phyloP scores from a whole-genome alignment of 441 rosid genomes.

The Populus hybrid region DNA sequence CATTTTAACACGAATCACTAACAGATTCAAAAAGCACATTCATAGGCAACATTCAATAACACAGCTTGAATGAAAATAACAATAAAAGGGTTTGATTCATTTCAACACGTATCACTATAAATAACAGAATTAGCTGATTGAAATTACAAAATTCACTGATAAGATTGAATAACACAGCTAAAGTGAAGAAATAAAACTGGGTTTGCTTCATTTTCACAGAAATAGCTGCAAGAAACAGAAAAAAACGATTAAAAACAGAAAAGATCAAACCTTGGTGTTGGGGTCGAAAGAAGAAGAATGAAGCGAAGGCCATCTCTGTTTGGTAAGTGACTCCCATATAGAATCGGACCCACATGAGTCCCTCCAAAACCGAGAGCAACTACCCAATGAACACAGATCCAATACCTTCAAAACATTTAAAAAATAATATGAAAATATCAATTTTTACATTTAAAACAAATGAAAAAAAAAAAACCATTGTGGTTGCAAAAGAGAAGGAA shows the following conservation, averaged over 20 bases:
- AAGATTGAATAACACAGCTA: neutral
- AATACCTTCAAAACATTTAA: conserved; percentile 24
- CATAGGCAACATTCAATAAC: neutral
- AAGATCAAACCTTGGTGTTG: conserved; percentile 15
- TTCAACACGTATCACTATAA: neutral
- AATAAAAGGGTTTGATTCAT: neutral
- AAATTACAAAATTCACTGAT: neutral
- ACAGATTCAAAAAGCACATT: neutral
- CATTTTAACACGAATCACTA: neutral
- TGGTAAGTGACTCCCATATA: conserved; percentile 43
- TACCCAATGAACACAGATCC: conserved; percentile 43
- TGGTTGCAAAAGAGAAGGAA: neutral
- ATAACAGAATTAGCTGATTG: neutral
- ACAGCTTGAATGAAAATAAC: neutral
- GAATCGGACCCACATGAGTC: conserved; percentile 41
- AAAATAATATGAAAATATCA: neutral
- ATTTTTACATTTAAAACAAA: neutral
- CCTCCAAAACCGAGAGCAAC: conserved; percentile 53
- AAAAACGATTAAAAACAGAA: neutral
- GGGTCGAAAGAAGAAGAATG: conserved; percentile 16
- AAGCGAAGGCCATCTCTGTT: conserved; percentile 47
- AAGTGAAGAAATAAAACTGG: neutral
- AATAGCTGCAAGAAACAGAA: neutral
- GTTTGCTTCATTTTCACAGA: neutral
- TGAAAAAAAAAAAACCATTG: neutral